Conservation (phyloP, 1,284 basidiomycete genomes). For the Meripilus lineatus region DNA sequence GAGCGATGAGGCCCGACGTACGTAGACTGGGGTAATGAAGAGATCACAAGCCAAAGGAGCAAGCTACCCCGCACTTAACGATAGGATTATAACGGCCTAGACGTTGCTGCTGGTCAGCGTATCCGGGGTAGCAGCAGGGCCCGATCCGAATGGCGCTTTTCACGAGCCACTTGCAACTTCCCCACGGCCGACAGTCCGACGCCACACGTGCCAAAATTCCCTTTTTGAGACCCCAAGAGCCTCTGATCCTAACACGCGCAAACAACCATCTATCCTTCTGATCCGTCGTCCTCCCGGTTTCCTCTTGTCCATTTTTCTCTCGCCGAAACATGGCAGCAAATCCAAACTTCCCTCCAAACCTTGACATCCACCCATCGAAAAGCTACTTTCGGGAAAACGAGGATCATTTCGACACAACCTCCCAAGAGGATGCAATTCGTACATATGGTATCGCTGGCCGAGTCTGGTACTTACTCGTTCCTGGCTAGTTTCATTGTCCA, state of each 20-base stretch:
- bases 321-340: slow-evolving; percentile 5
- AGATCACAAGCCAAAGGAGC: background rate
- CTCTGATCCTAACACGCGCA: slow-evolving; percentile 12
- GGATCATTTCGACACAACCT: slow-evolving; percentile 35
- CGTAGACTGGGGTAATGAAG: background rate
- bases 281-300: background rate
- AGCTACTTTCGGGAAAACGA: background rate
- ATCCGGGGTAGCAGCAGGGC: too few species aligned
- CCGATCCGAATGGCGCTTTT: background rate
- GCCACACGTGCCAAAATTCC: too few species aligned
- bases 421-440: slow-evolving; percentile 57
- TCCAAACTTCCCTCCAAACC: slow-evolving; percentile 33
- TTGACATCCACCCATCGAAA: slow-evolving; percentile 22
- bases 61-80: background rate
- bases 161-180: slow-evolving; percentile 1
- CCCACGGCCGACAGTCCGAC: too few species aligned
- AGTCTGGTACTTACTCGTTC: slow-evolving; percentile 50
- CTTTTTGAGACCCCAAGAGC: slow-evolving; percentile 5
- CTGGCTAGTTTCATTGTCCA: background rate
- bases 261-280: slow-evolving; percentile 7
- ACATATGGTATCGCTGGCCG: slow-evolving; percentile 73
- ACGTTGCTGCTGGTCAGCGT: too few species aligned
- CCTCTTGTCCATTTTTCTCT: background rate
- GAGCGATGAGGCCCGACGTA: too few species aligned
- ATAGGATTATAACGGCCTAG: background rate